Conservation (phyloP, 345 rosid genomes). For the Eutrema yunnanense region DNA sequence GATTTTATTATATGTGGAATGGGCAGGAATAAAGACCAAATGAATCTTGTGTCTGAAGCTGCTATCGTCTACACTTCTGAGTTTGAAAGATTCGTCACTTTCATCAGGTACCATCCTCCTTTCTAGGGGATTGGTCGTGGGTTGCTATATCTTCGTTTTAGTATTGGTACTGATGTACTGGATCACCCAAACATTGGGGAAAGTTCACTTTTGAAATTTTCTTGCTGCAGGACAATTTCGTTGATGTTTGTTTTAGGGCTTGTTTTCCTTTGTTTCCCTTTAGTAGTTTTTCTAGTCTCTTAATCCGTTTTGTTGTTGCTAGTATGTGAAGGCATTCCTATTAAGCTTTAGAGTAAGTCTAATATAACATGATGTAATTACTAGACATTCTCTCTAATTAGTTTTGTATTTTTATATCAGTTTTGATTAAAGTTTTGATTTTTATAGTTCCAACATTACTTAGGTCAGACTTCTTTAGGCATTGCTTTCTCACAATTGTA, state of each 20-base stretch:
- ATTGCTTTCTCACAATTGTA: constrained; percentile 11
- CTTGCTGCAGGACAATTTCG: neutral
- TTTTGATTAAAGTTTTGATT: neutral
- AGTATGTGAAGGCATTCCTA: neutral
- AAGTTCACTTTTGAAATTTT: neutral
- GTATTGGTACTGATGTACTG: neutral
- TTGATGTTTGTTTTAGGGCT: neutral
- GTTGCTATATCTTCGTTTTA: neutral
- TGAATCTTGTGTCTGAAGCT: constrained; percentile 67
- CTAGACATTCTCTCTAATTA: neutral
- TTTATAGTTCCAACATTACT: neutral
- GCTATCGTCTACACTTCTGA: constrained; percentile 60
- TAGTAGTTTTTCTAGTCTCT: neutral
- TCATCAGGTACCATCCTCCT: constrained; percentile 55
- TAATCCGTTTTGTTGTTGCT: constrained; percentile 3
- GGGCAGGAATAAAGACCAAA: constrained; percentile 49
- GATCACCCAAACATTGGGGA: constrained; percentile 1
- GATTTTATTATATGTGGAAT: constrained; percentile 19
- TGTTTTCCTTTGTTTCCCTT: constrained; percentile 4
- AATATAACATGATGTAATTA: neutral
- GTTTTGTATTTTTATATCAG: neutral
- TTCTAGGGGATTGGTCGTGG: neutral
- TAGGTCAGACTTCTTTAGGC: constrained; percentile 7
- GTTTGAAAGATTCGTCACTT: constrained; percentile 72
- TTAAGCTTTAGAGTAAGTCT: neutral